A percentile compares a stretch with the other conserved stretches of the same genome.
Conservation (phyloP, 805 yeast genomes). For the Kuraishia borneana region DNA sequence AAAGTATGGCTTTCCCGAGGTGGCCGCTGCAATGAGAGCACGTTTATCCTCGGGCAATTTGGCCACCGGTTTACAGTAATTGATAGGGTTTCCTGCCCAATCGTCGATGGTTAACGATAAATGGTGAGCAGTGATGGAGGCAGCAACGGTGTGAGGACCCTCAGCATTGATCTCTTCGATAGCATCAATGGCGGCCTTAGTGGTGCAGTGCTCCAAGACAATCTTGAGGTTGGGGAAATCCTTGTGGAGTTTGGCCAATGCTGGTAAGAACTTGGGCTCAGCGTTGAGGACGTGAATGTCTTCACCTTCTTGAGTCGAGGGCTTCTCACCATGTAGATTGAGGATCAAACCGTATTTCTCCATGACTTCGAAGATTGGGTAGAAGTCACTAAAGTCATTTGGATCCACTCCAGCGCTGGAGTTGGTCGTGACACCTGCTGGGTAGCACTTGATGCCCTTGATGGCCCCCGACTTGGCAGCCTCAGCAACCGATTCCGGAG, state of each 20-base stretch:
- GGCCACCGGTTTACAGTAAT: conserved; percentile 97
- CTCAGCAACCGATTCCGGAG: conserved; percentile 74
- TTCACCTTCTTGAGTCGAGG: conserved; percentile 44
- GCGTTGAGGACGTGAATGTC: conserved; percentile 90
- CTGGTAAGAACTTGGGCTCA: conserved; percentile 87
- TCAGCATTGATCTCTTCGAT: conserved; percentile 53
- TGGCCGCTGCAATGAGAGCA: conserved; percentile 80
- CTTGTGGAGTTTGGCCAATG: conserved; percentile 60
- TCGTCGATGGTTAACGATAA: conserved; percentile 78
- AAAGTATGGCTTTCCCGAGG: conserved; percentile 83
- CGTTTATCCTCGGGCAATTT: conserved; percentile 77
- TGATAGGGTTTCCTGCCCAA: conserved; percentile 95
- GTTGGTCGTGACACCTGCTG: conserved; percentile 99
- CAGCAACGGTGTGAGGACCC: conserved; percentile 58
- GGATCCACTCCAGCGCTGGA: conserved; percentile 88
- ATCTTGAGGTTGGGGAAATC: conserved; percentile 84
- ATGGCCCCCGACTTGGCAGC: conserved; percentile 66
- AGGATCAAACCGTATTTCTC: conserved; percentile 66
- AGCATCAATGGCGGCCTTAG: conserved; percentile 76
- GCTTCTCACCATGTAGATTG: conserved; percentile 94
- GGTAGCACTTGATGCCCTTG: conserved; percentile 91
- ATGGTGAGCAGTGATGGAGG: conserved; percentile 94
- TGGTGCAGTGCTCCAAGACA: conserved; percentile 90
- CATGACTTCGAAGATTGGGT: conserved; percentile 86
- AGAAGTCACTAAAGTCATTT: conserved; percentile 79